Percentiles rank a stretch among this genome's conserved stretches.
These are phyloP conservation scores for Candida awuae DNA, from an alignment of 805 yeast genomes.

Conservation along the genomic window DNA sequence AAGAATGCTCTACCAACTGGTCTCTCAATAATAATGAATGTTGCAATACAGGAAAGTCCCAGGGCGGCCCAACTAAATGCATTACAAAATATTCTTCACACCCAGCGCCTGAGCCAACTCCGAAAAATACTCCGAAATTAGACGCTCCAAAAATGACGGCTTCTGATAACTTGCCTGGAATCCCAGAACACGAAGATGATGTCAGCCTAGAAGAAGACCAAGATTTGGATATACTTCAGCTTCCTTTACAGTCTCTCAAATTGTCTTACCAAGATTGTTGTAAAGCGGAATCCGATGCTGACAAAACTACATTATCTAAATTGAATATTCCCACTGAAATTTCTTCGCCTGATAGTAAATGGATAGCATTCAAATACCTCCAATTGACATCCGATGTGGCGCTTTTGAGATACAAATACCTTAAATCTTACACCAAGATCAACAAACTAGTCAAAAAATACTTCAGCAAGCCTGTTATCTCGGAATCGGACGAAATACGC, in stretches of 20 bases:
- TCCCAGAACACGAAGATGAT: neutral
- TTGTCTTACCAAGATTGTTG: conserved; percentile 7
- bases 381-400: conserved; percentile 22
- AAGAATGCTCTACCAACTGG: no score
- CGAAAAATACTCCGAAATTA: no score
- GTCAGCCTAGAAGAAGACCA: neutral
- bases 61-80: no score
- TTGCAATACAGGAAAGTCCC: neutral
- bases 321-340: conserved; percentile 8
- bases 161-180: no score
- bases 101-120: neutral
- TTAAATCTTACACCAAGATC: conserved; percentile 19
- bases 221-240: neutral
- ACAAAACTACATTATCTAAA: neutral
- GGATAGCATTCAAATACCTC: conserved; percentile 21
- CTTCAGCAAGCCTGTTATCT: conserved; percentile 20
- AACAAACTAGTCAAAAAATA: conserved; percentile 22
- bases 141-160: no score
- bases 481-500: conserved; percentile 19
- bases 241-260: conserved; percentile 8
- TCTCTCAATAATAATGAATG: no score
- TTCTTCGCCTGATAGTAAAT: conserved; percentile 3
- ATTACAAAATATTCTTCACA: neutral
- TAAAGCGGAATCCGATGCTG: conserved; percentile 5
- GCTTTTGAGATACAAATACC: conserved; percentile 23